Evolutionary conservation across 2,329 filamentous ascomycete species (phyloP).

Genomic region (Rhexocercosporidium sp.): DNA sequence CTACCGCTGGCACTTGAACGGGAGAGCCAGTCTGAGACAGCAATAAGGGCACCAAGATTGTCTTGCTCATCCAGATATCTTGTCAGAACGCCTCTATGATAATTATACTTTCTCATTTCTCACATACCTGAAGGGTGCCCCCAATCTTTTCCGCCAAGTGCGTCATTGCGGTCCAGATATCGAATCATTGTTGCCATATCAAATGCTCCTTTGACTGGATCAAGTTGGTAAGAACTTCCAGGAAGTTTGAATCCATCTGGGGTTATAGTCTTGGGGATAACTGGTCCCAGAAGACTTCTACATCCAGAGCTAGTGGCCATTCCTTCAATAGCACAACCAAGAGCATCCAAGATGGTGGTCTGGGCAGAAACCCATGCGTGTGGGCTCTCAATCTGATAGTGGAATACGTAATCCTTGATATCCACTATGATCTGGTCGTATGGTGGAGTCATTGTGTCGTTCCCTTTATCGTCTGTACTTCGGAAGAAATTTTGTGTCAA

Average conservation of each 20-base stretch:
- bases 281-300: not conserved
- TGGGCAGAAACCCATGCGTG: not conserved
- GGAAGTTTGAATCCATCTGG: not conserved
- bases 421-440: not conserved
- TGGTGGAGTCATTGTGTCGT: not conserved
- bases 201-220: not conserved
- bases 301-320: not conserved
- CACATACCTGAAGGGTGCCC: not conserved
- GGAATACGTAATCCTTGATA: not conserved
- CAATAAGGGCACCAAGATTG: not conserved
- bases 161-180: not conserved
- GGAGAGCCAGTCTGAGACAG: not conserved
- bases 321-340: not conserved
- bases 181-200: not conserved
- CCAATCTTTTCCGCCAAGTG: not conserved
- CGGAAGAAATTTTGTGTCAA: too few relatives aligned
- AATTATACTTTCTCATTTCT: not conserved
- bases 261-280: not conserved
- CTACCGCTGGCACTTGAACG: not conserved
- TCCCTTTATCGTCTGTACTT: too few relatives aligned
- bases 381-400: not conserved
- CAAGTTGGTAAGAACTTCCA: not conserved
- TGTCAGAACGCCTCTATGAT: not conserved
- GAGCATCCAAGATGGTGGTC: not conserved
- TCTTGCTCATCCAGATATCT: not conserved